Conservation (phyloP, 371 early-diverging fungal species). For the Paramicrosporidium saccamoebae region DNA sequence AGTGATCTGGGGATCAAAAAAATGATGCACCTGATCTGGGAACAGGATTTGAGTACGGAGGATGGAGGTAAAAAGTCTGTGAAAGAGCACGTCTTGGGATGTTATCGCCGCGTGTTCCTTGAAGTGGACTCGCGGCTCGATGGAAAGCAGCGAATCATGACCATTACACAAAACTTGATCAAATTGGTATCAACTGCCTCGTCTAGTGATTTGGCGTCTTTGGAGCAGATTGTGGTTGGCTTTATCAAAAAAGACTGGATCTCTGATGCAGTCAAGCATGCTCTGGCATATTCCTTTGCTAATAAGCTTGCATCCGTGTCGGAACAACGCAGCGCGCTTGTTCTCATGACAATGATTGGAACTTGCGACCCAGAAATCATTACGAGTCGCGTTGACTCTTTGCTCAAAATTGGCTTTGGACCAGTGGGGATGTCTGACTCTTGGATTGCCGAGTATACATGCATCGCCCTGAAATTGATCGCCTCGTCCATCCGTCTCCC, state of each 20-base stretch:
- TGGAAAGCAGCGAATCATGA: conserved; percentile 17
- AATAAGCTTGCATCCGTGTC: conserved; percentile 19
- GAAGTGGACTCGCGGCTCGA: conserved; percentile 16
- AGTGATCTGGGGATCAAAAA: conserved; percentile 47
- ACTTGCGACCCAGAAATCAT: conserved; percentile 38
- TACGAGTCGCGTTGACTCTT: conserved; percentile 33
- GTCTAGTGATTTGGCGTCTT: conserved; percentile 62
- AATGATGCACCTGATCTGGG: conserved; percentile 84
- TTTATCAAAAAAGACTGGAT: conserved; percentile 23
- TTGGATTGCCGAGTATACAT: conserved; percentile 45
- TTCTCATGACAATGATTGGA: conserved; percentile 63
- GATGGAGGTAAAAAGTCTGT: background rate
- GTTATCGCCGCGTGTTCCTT: conserved; percentile 41
- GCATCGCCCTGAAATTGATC: conserved; percentile 50
- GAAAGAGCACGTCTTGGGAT: conserved; percentile 6
- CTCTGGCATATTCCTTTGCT: conserved; percentile 38
- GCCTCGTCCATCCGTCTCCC: conserved; percentile 23
- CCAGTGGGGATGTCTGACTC: conserved; percentile 31
- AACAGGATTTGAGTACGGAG: too few relatives aligned
- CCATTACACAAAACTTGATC: conserved; percentile 29
- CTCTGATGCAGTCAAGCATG: conserved; percentile 17
- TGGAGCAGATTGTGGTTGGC: conserved; percentile 49
- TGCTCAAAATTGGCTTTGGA: conserved; percentile 58
- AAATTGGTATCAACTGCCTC: conserved; percentile 44
- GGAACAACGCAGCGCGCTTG: conserved; percentile 57